A percentile compares a stretch with the other conserved stretches of the same genome.
phyloP scores from a whole-genome alignment of 2,329 filamentous ascomycete species.

The Talaromyces marneffei region DNA sequence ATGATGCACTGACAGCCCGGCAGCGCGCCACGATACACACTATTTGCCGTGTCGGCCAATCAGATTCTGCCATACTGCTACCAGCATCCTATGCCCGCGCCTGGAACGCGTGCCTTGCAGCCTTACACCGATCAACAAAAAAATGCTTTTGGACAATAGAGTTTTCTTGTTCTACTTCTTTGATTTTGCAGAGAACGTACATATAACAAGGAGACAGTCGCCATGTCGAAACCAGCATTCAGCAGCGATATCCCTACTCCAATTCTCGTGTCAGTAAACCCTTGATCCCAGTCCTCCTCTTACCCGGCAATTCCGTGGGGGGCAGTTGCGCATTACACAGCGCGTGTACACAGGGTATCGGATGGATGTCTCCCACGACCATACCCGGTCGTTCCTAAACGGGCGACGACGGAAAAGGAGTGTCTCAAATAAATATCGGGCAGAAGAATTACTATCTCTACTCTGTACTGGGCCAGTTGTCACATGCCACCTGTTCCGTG shows the following conservation, averaged over 20 bases:
- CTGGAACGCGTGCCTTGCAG: background rate
- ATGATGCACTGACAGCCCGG: background rate
- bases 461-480: background rate
- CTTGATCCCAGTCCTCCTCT: background rate
- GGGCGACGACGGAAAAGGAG: background rate
- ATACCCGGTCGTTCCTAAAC: no score
- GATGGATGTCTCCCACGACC: background rate
- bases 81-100: background rate
- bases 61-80: background rate
- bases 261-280: background rate
- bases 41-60: background rate
- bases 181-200: background rate
- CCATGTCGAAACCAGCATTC: background rate
- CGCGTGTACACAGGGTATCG: no score
- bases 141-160: no score
- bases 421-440: background rate
- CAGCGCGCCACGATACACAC: background rate
- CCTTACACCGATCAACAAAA: constrained; percentile 1
- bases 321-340: background rate
- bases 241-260: background rate
- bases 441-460: background rate
- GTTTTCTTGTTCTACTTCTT: background rate
- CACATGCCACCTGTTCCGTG: background rate
- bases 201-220: background rate
- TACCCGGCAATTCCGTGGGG: background rate